Evolutionary conservation across 208 protist species (phyloP).

Genomic region (Trypanosoma lewisi): DNA sequence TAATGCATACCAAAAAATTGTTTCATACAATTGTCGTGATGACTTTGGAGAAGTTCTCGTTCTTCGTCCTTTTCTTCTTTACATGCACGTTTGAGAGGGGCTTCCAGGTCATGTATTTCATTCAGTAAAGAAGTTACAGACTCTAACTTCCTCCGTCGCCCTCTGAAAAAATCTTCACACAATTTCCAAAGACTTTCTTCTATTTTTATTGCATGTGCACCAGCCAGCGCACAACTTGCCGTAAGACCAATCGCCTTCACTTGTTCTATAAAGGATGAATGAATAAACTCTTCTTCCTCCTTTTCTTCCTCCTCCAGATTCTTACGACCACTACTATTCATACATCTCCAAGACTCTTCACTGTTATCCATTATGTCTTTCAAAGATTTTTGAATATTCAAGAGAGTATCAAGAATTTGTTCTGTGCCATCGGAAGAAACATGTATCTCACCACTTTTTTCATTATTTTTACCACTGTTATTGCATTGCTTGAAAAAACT

Average conservation of each 20-base stretch:
- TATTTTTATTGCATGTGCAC: conserved; percentile 42
- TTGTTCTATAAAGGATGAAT: conserved; percentile 21
- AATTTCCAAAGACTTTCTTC: conserved; percentile 31
- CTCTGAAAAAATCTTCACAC: conserved; percentile 54
- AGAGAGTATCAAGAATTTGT: conserved; percentile 57
- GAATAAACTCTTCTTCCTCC: conserved; percentile 35
- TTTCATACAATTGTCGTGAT: conserved; percentile 25
- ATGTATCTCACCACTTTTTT: background rate
- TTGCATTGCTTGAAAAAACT: conserved; percentile 50
- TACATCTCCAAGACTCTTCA: conserved; percentile 35
- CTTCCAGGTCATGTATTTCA: conserved; percentile 35
- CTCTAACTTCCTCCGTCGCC: conserved; percentile 43
- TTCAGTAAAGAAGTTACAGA: conserved; percentile 35
- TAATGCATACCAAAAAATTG: conserved; percentile 34
- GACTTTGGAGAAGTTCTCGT: conserved; percentile 8
- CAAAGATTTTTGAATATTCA: conserved; percentile 53
- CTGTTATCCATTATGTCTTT: conserved; percentile 30
- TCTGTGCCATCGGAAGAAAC: conserved; percentile 18
- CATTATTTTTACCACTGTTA: too few species aligned
- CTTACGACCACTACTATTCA: conserved; percentile 16
- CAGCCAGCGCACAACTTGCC: conserved; percentile 61
- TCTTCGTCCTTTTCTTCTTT: too few species aligned
- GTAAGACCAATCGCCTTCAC: conserved; percentile 58
- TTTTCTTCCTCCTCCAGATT: too few species aligned
- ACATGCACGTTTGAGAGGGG: conserved; percentile 8